These are phyloP conservation scores for Ustilaginoidea virens DNA, from an alignment of 2,329 filamentous ascomycete species.

Conservation along the genomic window DNA sequence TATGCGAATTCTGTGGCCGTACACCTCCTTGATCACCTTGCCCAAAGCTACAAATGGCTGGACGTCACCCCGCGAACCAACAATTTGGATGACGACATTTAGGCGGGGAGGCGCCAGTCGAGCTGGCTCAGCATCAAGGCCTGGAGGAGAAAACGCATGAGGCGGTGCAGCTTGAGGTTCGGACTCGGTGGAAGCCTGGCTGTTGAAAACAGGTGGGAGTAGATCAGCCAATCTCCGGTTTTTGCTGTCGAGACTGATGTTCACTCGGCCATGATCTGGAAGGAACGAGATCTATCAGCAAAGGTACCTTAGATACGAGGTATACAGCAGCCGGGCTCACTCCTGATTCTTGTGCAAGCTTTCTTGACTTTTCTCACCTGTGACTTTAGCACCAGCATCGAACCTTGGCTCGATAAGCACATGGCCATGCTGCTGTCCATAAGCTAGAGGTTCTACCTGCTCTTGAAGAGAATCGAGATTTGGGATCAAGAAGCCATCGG, in stretches of 20 bases:
- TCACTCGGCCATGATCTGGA: constrained; percentile 57
- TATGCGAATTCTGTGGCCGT: constrained; percentile 57
- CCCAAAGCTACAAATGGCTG: constrained; percentile 62
- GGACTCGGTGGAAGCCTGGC: constrained; percentile 36
- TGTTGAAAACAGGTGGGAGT: constrained; percentile 46
- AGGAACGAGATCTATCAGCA: not conserved
- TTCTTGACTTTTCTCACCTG: constrained; percentile 19
- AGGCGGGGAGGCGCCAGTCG: constrained; percentile 41
- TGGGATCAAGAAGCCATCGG: constrained; percentile 25
- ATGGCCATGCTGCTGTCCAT: constrained; percentile 40
- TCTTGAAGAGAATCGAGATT: constrained; percentile 25
- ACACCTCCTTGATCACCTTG: constrained; percentile 44
- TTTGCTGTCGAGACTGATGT: constrained; percentile 66
- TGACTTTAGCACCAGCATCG: constrained; percentile 44
- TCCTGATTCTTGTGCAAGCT: not conserved
- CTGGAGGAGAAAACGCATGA: constrained; percentile 58
- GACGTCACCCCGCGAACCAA: constrained; percentile 60
- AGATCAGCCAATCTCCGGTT: constrained; percentile 50
- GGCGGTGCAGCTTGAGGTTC: constrained; percentile 34
- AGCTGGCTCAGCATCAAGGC: constrained; percentile 46
- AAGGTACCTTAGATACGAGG: no score
- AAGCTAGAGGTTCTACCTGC: constrained; percentile 32
- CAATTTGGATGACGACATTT: constrained; percentile 62
- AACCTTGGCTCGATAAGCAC: constrained; percentile 48
- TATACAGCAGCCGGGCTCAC: no score